Evolutionary conservation across 2,329 filamentous ascomycete genomes (phyloP), one percentile per base, ranked within the genome.

Genomic region (Penicillium griseofulvum): DNA sequence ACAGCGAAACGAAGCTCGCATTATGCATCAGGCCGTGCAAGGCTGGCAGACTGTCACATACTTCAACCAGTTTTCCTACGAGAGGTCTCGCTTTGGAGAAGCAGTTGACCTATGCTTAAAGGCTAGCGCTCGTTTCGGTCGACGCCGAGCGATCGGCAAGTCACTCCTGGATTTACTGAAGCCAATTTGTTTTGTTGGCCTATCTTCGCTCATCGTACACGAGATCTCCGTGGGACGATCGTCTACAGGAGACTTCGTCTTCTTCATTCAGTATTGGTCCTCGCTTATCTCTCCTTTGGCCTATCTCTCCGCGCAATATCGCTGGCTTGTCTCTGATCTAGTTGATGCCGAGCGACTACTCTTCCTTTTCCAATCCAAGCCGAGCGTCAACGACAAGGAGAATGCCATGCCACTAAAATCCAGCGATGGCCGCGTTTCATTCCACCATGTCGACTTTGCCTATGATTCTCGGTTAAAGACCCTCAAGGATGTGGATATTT

Each of bases 251-350:
- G 80, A 80, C 55, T 85, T 89, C 56, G 81, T 88, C 4, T 84
- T 85, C 7, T 71, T 89, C 16, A 75, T 86, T 14, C 79, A 82
- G 37, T 89, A 88, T 69, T 89, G 86, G 86, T 69, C 71, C 66
- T 67, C 77, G 68, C 56, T 81, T 1, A 57, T 75, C 52, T 68
- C 64, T 3, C 81, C 82, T 4, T 66, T 84, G 4, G 71, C 74
- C 16, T 75, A 74, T n/a, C 74, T 84, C 24, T 77, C 78, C 0
- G 76, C 74, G 56, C 77, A 78, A 33, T 79, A 80, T 53, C 73
- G 76, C 24, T 74, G 74, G 47, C 70, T 84, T 16, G 74, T 78
- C 5, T 73, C 73, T 16, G 79, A 82, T 39, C 71, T 89, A n/a
- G 82, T 88, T 31, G 83, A 88, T 62, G 84, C 86, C 0, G 87